These are phyloP conservation scores for Lignosus rhinocerotis DNA, from an alignment of 1,284 basidiomycete species.

Conservation along the genomic window DNA sequence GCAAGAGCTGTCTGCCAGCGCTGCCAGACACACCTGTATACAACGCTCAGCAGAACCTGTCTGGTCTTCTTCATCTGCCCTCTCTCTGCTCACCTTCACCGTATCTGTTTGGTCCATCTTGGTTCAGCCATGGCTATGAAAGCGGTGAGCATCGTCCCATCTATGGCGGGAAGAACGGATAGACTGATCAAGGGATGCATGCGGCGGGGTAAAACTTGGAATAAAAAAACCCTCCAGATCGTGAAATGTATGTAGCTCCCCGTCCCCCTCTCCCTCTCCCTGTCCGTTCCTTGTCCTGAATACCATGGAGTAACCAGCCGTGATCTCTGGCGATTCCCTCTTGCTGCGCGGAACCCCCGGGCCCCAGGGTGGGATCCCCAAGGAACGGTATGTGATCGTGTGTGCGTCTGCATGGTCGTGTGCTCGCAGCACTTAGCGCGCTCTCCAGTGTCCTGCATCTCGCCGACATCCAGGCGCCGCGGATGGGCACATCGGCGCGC, in stretches of 20 bases:
- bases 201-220: not conserved
- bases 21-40: conserved; percentile 5
- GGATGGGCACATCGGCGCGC: conserved; percentile 75
- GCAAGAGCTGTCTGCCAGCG: conserved; percentile 17
- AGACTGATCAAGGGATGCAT: conserved; percentile 9
- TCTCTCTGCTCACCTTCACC: not conserved
- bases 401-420: conserved; percentile 42
- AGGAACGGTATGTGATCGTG: conserved; percentile 69
- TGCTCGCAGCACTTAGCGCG: conserved; percentile 11
- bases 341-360: conserved; percentile 77
- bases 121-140: conserved; percentile 26
- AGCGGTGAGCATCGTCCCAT: conserved; percentile 18
- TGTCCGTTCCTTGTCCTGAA: conserved; percentile 25
- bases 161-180: not conserved
- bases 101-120: conserved; percentile 3
- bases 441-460: conserved; percentile 76
- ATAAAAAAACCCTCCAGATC: conserved; percentile 41
- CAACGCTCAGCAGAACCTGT: not conserved
- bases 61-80: not conserved
- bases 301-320: conserved; percentile 53
- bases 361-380: conserved; percentile 80
- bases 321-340: conserved; percentile 87
- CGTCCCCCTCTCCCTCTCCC: conserved; percentile 6
- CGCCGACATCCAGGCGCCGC: conserved; percentile 80
- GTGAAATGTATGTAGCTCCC: conserved; percentile 60